Base-by-base conservation (phyloP, 2,329 filamentous ascomycete species). In the Macroventuria anomochaeta region DNA sequence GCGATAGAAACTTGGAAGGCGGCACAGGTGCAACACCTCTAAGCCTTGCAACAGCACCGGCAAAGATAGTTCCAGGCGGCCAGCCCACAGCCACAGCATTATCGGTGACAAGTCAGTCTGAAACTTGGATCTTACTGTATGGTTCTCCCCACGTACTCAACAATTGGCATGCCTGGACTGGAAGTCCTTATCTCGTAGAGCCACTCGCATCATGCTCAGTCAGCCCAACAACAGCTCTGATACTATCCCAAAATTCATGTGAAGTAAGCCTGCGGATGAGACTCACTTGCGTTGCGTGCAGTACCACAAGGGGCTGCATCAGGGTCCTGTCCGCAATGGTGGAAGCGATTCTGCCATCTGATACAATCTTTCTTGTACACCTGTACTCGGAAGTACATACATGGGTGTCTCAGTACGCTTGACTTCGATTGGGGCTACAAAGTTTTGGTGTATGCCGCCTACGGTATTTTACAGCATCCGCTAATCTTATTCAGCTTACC, bases 311-410 rank as follows among this genome's bases (percentile, higher is more conserved):
- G 28, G 31, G 40, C 18, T 33, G 39, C 38, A 34, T 38, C 32
- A 43, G 50, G 43, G 43, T 48, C 51, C 13, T 31, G 7, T 28
- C 44, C 43, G 29, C 25, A 28, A 40, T 12, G 28, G n/a, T 36
- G 51, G 46, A 34, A 23, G 29, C 43, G 33, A 54, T 49, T 13
- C 29, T 49, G 44, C 34, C 37, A 48, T 48, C 37, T 34, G n/a
- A 18, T 11, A 47, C 25, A 33, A 26, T 15, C 21, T 25, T 26
- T 21, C 38, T 23, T 39, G 33, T 25, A 42, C 17, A 44, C 20
- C 21, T 38, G 12, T 26, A 36, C 37, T 18, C 20, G 17, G 28
- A 42, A 23, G 21, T 42, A 44, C 39, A 43, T 18, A 31, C 11
- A 26, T 36, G 29, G 11, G 31, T 36, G 26, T 42, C 37, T 38